Evolutionary conservation across 257 asterid species (phyloP).

Genomic region (Nicotiana knightiana): DNA sequence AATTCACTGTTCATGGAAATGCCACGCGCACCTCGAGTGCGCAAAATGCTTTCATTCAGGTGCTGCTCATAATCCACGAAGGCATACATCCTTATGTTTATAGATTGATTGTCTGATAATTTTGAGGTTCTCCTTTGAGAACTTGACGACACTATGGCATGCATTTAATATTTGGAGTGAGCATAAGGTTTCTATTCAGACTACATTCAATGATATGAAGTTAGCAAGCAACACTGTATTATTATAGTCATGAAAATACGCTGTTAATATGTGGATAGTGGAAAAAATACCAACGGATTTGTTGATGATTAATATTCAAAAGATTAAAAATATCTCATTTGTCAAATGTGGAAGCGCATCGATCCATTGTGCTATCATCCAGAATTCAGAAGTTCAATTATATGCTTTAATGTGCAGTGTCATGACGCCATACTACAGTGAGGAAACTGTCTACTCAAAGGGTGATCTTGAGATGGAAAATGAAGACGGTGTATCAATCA

Average conservation of each 20-base stretch:
- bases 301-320: background rate
- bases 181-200: constrained; percentile 1
- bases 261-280: background rate
- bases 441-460: constrained; percentile 95
- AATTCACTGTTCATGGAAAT: constrained; percentile 95
- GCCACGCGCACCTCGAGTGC: constrained; percentile 98
- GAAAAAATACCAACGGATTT: background rate
- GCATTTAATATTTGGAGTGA: background rate
- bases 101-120: background rate
- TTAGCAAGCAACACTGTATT: background rate
- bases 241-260: background rate
- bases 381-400: constrained; percentile 11
- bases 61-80: constrained; percentile 10
- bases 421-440: constrained; percentile 94
- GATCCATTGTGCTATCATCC: background rate
- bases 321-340: background rate
- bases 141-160: constrained; percentile 3
- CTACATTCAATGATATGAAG: background rate
- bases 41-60: constrained; percentile 98
- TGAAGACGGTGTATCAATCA: constrained; percentile 93
- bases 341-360: background rate
- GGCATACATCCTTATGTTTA: background rate
- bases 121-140: background rate
- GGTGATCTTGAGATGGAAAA: constrained; percentile 94
- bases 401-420: constrained; percentile 55